These are phyloP conservation scores for Sphaceloma murrayae DNA, from an alignment of 2,329 filamentous ascomycete species.

Conservation along the genomic window DNA sequence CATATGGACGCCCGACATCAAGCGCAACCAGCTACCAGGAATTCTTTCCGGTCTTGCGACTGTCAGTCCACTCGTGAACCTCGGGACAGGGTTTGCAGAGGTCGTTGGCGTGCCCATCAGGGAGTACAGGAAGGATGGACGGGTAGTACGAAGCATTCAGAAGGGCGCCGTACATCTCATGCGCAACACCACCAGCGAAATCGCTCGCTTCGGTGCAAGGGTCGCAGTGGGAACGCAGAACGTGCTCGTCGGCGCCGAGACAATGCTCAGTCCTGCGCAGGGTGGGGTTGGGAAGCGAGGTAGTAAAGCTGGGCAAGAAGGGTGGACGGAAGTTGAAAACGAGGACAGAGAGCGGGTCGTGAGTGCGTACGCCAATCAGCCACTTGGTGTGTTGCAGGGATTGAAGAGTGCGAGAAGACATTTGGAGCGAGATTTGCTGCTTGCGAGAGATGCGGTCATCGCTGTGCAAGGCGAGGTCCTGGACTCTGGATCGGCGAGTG, in stretches of 20 bases:
- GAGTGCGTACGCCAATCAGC: constrained; percentile 88
- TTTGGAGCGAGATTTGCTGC: constrained; percentile 74
- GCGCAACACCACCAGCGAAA: constrained; percentile 83
- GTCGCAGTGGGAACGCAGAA: constrained; percentile 90
- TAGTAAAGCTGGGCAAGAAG: constrained; percentile 32
- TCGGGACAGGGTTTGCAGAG: constrained; percentile 77
- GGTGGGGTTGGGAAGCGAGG: background rate
- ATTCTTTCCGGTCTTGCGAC: constrained; percentile 83
- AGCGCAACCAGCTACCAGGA: constrained; percentile 74
- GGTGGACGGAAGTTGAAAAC: constrained; percentile 47
- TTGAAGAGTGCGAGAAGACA: constrained; percentile 73
- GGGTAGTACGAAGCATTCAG: constrained; percentile 80
- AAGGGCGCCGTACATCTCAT: constrained; percentile 87
- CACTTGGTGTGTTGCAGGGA: constrained; percentile 77
- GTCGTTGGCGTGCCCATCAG: constrained; percentile 81
- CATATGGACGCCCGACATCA: constrained; percentile 93
- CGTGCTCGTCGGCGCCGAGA: constrained; percentile 82
- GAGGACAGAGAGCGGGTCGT: constrained; percentile 62
- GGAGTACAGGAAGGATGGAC: constrained; percentile 89
- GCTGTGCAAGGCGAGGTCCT: constrained; percentile 86
- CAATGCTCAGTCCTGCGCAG: constrained; percentile 46
- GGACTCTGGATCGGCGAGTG: constrained; percentile 72
- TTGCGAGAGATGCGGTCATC: constrained; percentile 84
- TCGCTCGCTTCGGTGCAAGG: constrained; percentile 91
- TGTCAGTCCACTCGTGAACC: constrained; percentile 82